Evolutionary conservation across 108 stramenopile species (phyloP).

Genomic region (Epipyxis sp.): DNA sequence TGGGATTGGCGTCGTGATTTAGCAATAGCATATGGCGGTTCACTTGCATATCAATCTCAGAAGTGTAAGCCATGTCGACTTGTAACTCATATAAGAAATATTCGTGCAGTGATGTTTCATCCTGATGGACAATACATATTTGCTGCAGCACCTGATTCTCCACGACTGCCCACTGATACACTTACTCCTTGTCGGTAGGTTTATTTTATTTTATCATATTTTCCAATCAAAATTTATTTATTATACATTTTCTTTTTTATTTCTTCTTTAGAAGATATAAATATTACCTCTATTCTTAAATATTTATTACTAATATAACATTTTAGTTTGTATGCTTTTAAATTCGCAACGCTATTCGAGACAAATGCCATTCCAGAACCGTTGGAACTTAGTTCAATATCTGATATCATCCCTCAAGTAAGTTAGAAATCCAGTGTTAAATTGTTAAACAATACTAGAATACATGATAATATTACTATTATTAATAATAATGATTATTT

Average conservation of each 20-base stretch:
- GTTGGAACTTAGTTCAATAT: too few species aligned
- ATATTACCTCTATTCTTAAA: too few species aligned
- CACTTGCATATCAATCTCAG: neutral
- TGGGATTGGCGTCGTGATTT: slow-evolving; percentile 64
- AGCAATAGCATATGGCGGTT: neutral
- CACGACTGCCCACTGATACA: slow-evolving; percentile 15
- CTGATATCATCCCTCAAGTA: neutral
- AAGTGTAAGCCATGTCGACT: neutral
- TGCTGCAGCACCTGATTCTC: neutral
- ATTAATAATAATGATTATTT: too few species aligned
- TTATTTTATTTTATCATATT: neutral
- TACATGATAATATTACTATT: too few species aligned
- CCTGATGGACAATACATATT: slow-evolving; percentile 4
- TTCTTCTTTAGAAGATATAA: too few species aligned
- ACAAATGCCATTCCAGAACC: too few species aligned
- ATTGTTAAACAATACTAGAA: too few species aligned
- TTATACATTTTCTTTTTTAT: too few species aligned
- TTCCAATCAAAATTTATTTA: too few species aligned
- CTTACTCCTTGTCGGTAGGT: neutral
- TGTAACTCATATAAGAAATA: neutral
- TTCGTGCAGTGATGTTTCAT: slow-evolving; percentile 29
- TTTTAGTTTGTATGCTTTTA: too few species aligned
- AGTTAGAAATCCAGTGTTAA: neutral
- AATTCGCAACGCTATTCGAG: too few species aligned
- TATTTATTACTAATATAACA: too few species aligned